Conservation (phyloP, 73 alveolate genomes). For the Symbiodinium pilosum region DNA sequence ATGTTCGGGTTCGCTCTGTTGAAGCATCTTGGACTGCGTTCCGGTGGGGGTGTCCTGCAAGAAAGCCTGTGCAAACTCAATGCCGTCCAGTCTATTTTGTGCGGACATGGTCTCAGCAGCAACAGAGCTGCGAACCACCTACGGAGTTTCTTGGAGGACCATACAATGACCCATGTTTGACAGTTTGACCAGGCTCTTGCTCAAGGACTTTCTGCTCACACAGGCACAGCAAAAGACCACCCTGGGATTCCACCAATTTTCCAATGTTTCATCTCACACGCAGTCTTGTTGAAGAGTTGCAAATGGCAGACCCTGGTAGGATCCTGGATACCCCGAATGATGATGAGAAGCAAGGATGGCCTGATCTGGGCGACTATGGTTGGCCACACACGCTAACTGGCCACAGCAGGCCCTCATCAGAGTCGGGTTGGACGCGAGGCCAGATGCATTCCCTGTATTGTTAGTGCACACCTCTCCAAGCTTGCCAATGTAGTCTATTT, state of each 20-base stretch:
- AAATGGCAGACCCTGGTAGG: not conserved
- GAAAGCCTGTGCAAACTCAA: conserved; percentile 24
- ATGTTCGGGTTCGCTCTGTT: too few relatives aligned
- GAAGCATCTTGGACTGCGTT: not conserved
- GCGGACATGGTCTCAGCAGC: conserved; percentile 37
- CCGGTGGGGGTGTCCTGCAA: not conserved
- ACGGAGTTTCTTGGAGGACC: conserved; percentile 24
- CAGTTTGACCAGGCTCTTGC: not conserved
- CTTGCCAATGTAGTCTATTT: conserved; percentile 23
- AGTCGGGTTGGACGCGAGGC: not conserved
- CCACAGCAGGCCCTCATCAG: conserved; percentile 25
- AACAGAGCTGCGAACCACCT: not conserved
- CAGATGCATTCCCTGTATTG: too few relatives aligned
- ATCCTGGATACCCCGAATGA: conserved; percentile 54
- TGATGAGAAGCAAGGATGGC: conserved; percentile 20
- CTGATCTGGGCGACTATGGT: conserved; percentile 36
- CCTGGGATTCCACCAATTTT: conserved; percentile 45
- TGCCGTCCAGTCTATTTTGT: conserved; percentile 25
- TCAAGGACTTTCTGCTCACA: not conserved
- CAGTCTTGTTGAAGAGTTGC: not conserved
- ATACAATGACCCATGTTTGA: conserved; percentile 59
- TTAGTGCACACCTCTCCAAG: not conserved
- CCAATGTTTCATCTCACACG: not conserved
- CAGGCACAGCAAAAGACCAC: conserved; percentile 4
- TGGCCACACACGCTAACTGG: conserved; percentile 54